phyloP scores from a whole-genome alignment of 2,329 filamentous ascomycete genomes.

The Epichloe brachyelytri region DNA sequence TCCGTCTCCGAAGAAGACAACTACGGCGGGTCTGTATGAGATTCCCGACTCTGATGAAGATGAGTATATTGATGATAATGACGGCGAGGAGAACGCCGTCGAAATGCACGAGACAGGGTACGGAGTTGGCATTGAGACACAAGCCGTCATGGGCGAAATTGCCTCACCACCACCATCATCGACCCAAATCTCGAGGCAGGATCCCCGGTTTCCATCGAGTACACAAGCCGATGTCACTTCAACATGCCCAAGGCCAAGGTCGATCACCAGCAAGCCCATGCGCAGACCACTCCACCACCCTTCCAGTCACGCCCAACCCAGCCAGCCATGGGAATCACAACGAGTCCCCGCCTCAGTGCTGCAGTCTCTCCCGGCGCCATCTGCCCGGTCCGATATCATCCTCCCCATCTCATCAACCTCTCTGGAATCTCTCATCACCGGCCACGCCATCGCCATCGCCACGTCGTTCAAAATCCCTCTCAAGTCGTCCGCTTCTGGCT shows the following conservation, averaged over 20 bases:
- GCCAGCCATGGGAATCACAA: constrained; percentile 28
- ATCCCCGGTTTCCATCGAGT: not conserved
- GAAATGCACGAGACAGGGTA: constrained; percentile 9
- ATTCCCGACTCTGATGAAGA: constrained; percentile 35
- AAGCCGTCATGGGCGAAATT: constrained; percentile 21
- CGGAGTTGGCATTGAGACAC: constrained; percentile 20
- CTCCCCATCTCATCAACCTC: constrained; percentile 35
- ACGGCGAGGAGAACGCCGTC: not conserved
- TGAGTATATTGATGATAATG: not conserved
- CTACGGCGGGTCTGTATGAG: constrained; percentile 14
- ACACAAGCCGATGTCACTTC: not conserved
- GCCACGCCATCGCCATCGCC: constrained; percentile 41
- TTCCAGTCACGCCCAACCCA: constrained; percentile 11
- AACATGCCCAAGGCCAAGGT: not conserved
- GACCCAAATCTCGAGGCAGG: not conserved
- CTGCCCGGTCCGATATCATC: constrained; percentile 39
- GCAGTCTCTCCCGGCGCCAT: constrained; percentile 33
- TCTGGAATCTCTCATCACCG: constrained; percentile 34
- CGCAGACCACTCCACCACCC: constrained; percentile 18
- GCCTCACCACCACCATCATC: constrained; percentile 12
- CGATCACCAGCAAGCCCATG: constrained; percentile 4
- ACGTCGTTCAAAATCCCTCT: constrained; percentile 39
- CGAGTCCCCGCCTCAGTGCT: constrained; percentile 37
- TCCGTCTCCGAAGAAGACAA: constrained; percentile 5
- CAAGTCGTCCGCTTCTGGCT: constrained; percentile 50